Percentiles rank a stretch among this genome's conserved stretches.
phyloP scores from a whole-genome alignment of 129 eudicot species.

The Artemisia tridentata region DNA sequence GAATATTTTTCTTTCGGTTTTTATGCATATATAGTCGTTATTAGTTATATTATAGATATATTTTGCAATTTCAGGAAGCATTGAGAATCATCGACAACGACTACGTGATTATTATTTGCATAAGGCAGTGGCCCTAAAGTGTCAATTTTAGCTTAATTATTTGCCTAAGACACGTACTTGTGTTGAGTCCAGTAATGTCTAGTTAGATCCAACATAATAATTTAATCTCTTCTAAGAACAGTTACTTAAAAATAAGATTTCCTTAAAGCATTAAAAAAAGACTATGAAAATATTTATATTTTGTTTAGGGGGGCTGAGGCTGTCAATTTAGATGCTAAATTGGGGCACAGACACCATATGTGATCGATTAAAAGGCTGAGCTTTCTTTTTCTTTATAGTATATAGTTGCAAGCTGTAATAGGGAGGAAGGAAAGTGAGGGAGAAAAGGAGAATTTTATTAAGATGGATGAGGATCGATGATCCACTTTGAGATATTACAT shows the following conservation, averaged over 20 bases:
- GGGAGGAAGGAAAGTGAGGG: too few relatives aligned
- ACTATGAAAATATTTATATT: neutral
- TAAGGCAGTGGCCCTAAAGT: conserved; percentile 19
- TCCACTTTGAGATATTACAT: too few relatives aligned
- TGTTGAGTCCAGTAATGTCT: conserved; percentile 20
- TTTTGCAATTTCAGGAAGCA: conserved; percentile 8
- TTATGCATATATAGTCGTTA: neutral
- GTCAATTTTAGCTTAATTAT: conserved; percentile 3
- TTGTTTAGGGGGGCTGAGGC: conserved; percentile 2
- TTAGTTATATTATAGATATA: too few relatives aligned
- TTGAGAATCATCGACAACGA: conserved; percentile 15
- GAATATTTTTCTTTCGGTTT: conserved; percentile 1
- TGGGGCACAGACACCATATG: conserved; percentile 7
- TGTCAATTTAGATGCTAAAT: conserved; percentile 25
- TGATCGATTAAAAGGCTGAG: conserved; percentile 21
- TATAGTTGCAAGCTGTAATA: neutral
- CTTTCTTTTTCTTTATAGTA: conserved; percentile 24
- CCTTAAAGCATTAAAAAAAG: neutral
- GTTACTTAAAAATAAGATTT: conserved; percentile 6
- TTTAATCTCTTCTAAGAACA: conserved; percentile 12
- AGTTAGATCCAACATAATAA: conserved; percentile 14
- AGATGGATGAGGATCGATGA: too few relatives aligned
- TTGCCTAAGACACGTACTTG: conserved; percentile 22
- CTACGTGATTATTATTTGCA: conserved; percentile 18
- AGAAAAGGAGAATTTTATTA: too few relatives aligned